Percentiles rank a stretch among this genome's conserved stretches.
Evolutionary conservation across 495 filamentous ascomycete species (phyloP).

Genomic region (Xeromyces bisporus): DNA sequence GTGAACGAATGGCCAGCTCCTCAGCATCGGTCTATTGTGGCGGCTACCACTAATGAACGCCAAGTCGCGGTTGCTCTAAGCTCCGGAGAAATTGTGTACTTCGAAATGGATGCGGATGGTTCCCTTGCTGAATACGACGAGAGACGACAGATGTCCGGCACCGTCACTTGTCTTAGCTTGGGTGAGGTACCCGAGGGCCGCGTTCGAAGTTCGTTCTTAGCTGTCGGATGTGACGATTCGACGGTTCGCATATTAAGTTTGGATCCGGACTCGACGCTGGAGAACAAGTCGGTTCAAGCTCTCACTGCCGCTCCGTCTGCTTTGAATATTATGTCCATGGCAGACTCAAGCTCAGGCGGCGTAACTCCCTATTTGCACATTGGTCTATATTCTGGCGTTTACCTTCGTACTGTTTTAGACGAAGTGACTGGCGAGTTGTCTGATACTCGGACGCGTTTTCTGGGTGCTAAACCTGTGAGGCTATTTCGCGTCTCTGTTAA

Average conservation of each 20-base stretch:
- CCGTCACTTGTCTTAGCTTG: conserved; percentile 80
- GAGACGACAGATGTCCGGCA: conserved; percentile 88
- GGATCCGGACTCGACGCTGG: conserved; percentile 75
- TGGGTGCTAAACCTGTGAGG: conserved; percentile 74
- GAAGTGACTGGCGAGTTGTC: conserved; percentile 88
- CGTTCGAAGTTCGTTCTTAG: conserved; percentile 70
- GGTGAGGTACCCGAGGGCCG: conserved; percentile 88
- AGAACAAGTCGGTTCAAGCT: conserved; percentile 86
- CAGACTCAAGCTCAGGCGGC: conserved; percentile 65
- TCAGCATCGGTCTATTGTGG: conserved; percentile 84
- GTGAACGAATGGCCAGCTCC: conserved; percentile 92
- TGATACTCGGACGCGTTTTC: conserved; percentile 83
- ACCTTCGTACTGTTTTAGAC: conserved; percentile 82
- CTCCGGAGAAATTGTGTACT: conserved; percentile 92
- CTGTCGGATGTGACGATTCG: conserved; percentile 92
- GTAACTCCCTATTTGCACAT: conserved; percentile 86
- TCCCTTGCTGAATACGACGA: conserved; percentile 88
- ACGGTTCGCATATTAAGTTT: conserved; percentile 84
- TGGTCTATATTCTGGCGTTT: conserved; percentile 86
- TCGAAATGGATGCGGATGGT: conserved; percentile 88
- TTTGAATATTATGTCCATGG: conserved; percentile 86
- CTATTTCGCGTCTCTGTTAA: conserved; percentile 77
- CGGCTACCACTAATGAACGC: conserved; percentile 83
- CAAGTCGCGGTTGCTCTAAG: conserved; percentile 89
- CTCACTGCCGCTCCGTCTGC: conserved; percentile 78